Conservation (phyloP, 2,329 filamentous ascomycete genomes). For the Ascochyta rabiei region DNA sequence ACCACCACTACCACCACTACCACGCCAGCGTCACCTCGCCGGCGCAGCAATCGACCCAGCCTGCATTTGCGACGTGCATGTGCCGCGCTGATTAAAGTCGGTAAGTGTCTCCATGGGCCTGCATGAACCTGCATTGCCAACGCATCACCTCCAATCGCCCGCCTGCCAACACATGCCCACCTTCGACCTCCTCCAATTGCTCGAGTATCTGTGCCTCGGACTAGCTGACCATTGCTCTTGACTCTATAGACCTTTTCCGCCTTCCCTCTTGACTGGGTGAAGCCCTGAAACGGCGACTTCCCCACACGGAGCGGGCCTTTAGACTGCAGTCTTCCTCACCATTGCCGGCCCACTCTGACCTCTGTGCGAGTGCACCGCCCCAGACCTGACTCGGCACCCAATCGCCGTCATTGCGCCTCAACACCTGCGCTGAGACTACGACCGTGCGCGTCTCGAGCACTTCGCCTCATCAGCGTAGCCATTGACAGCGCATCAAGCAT, state of each 20-base stretch:
- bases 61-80: constrained; percentile 42
- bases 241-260: constrained; percentile 39
- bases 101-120: constrained; percentile 44
- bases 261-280: constrained; percentile 42
- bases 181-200: constrained; percentile 48
- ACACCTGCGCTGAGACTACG: constrained; percentile 36
- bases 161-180: constrained; percentile 47
- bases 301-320: constrained; percentile 47
- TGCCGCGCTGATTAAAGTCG: constrained; percentile 44
- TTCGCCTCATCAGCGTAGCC: constrained; percentile 49
- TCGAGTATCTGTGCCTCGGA: constrained; percentile 34
- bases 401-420: constrained; percentile 40
- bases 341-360: constrained; percentile 21
- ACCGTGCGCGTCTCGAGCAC: constrained; percentile 38
- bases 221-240: constrained; percentile 46
- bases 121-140: constrained; percentile 52
- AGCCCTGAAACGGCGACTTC: constrained; percentile 40
- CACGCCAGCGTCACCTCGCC: constrained; percentile 29
- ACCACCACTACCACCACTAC: background rate
- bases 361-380: constrained; percentile 42
- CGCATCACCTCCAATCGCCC: constrained; percentile 52
- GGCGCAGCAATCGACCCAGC: constrained; percentile 30
- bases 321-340: constrained; percentile 30
- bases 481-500: constrained; percentile 53
- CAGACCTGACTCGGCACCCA: constrained; percentile 32